phyloP scores from a whole-genome alignment of 768 basidiomycete genomes.

The Podaxis sp. region DNA sequence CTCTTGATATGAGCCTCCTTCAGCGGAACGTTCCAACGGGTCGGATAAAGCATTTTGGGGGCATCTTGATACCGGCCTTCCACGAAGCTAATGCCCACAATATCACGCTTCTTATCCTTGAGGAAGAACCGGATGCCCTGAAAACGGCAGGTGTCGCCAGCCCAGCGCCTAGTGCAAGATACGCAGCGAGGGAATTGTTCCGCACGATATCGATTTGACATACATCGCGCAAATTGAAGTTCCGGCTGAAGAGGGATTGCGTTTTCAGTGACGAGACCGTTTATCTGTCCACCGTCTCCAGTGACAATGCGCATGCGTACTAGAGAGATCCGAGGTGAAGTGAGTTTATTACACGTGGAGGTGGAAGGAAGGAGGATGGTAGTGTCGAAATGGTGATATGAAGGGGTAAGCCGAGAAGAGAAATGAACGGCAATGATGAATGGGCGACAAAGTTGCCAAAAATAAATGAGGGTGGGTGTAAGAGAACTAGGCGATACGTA shows the following conservation, averaged over 20 bases:
- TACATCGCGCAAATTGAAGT: slow-evolving; percentile 77
- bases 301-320: slow-evolving; percentile 15
- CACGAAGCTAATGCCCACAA: slow-evolving; percentile 68
- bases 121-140: slow-evolving; percentile 81
- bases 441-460: slow-evolving; percentile 9
- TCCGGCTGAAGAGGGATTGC: slow-evolving; percentile 48
- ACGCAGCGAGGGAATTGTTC: slow-evolving; percentile 80
- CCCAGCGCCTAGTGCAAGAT: slow-evolving; percentile 84
- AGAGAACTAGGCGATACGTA: background rate
- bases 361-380: background rate
- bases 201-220: slow-evolving; percentile 74
- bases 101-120: slow-evolving; percentile 54
- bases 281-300: slow-evolving; percentile 13
- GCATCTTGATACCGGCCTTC: slow-evolving; percentile 58
- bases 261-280: slow-evolving; percentile 14
- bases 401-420: background rate
- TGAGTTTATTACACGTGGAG: slow-evolving; percentile 8
- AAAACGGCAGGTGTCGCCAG: slow-evolving; percentile 84
- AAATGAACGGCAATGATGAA: slow-evolving; percentile 1
- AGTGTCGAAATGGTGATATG: slow-evolving; percentile 8
- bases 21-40: slow-evolving; percentile 63
- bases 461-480: slow-evolving; percentile 2
- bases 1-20: slow-evolving; percentile 47
- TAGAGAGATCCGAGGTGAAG: background rate
- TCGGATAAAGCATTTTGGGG: slow-evolving; percentile 63